Evolutionary conservation across 768 basidiomycete genomes (phyloP).

Genomic region (Lentinula sp.): DNA sequence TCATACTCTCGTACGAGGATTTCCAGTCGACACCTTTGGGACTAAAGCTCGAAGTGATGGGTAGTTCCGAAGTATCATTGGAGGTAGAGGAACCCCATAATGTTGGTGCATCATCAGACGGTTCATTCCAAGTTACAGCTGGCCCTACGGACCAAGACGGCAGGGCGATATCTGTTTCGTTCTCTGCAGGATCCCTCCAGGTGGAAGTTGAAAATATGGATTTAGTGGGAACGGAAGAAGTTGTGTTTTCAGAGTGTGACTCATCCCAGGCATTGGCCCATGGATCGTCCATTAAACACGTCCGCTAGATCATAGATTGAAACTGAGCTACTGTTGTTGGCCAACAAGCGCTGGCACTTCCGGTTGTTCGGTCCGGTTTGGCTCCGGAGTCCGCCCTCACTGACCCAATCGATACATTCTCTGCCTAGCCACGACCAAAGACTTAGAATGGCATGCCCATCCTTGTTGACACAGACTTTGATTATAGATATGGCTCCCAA

Average conservation of each 20-base stretch:
- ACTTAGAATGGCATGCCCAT: no score
- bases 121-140: conserved; percentile 41
- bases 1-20: conserved; percentile 12
- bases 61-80: background rate
- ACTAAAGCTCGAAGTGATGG: background rate
- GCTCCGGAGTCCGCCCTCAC: no score
- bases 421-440: no score
- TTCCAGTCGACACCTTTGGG: conserved; percentile 1
- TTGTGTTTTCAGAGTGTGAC: conserved; percentile 18
- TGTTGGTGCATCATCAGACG: conserved; percentile 29
- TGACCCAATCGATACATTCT: no score
- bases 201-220: conserved; percentile 8
- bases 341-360: background rate
- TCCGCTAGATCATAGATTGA: background rate
- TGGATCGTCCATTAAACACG: conserved; percentile 58
- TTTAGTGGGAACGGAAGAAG: conserved; percentile 7
- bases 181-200: conserved; percentile 21
- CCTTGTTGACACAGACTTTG: no score
- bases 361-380: background rate
- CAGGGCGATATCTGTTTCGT: conserved; percentile 49
- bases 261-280: conserved; percentile 72
- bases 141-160: conserved; percentile 53
- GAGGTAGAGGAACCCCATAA: conserved; percentile 29
- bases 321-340: background rate
- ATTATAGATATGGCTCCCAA: no score